These are phyloP conservation scores for Acer yangbiense DNA, from an alignment of 345 rosid genomes.

Conservation along the genomic window DNA sequence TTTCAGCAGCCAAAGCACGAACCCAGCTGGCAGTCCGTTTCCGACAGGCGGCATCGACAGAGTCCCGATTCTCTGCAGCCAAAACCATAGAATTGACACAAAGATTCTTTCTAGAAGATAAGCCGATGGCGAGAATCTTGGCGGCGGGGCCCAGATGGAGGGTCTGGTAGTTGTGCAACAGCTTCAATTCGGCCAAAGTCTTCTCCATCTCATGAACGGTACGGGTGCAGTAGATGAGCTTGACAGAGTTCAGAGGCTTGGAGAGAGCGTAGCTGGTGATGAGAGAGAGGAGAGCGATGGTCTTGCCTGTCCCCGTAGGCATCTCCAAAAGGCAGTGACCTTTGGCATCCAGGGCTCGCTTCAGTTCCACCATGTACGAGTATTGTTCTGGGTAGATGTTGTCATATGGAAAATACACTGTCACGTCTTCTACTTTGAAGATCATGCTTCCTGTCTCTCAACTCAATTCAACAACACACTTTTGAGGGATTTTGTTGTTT, in stretches of 20 bases:
- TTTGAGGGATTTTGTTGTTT: not conserved
- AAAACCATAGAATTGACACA: slow-evolving; percentile 78
- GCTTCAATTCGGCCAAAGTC: slow-evolving; percentile 81
- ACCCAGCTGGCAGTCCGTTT: slow-evolving; percentile 95
- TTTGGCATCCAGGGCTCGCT: slow-evolving; percentile 90
- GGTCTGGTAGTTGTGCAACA: slow-evolving; percentile 74
- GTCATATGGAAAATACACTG: slow-evolving; percentile 91
- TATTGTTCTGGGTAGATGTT: slow-evolving; percentile 95
- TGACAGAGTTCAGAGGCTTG: slow-evolving; percentile 66
- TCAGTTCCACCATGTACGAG: slow-evolving; percentile 89
- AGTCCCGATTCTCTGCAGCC: slow-evolving; percentile 88
- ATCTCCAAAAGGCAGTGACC: slow-evolving; percentile 99
- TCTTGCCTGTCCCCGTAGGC: slow-evolving; percentile 99
- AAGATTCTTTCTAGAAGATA: slow-evolving; percentile 88
- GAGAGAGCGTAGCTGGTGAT: slow-evolving; percentile 85
- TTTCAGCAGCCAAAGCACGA: slow-evolving; percentile 72
- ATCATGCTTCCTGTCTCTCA: slow-evolving; percentile 47
- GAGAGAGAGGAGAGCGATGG: slow-evolving; percentile 89
- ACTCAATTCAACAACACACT: not conserved
- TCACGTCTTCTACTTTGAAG: slow-evolving; percentile 85
- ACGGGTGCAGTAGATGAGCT: slow-evolving; percentile 94
- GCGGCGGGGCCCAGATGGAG: slow-evolving; percentile 71
- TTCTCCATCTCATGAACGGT: slow-evolving; percentile 99
- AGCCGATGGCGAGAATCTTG: slow-evolving; percentile 72
- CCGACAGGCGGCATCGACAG: slow-evolving; percentile 94